Percentiles rank a stretch among this genome's conserved stretches.
Evolutionary conservation across 169 alveolate species (phyloP).

Genomic region (Cryptosporidium parvum): DNA sequence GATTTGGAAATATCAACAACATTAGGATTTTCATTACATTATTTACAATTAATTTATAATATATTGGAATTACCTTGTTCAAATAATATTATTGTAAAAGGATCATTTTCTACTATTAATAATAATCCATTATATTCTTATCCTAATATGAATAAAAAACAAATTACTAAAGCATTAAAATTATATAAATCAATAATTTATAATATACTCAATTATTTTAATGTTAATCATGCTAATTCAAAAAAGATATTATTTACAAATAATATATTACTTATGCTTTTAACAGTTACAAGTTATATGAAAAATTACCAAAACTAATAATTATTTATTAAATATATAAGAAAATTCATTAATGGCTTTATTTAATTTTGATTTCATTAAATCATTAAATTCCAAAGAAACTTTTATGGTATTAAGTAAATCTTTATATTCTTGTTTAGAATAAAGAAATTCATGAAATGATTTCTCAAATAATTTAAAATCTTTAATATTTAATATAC

Average conservation of each 20-base stretch:
- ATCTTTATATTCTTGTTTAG: slow-evolving; percentile 13
- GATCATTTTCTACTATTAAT: slow-evolving; percentile 23
- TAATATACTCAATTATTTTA: slow-evolving; percentile 22
- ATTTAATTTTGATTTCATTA: neutral
- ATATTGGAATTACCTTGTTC: slow-evolving; percentile 11
- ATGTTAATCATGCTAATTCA: neutral
- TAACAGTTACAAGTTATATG: neutral
- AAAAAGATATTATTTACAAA: slow-evolving; percentile 17
- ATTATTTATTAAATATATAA: neutral
- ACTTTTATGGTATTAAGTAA: neutral
- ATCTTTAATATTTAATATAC: neutral
- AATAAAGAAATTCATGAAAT: slow-evolving; percentile 1
- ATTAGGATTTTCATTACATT: slow-evolving; percentile 29
- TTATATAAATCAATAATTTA: slow-evolving; percentile 31
- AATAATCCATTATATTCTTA: slow-evolving; percentile 10
- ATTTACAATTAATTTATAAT: neutral
- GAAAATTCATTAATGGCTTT: slow-evolving; percentile 15
- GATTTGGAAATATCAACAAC: slow-evolving; percentile 15
- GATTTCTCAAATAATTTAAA: slow-evolving; percentile 1
- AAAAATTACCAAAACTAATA: neutral
- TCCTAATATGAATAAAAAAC: slow-evolving; percentile 22
- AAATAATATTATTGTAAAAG: neutral
- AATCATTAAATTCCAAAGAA: slow-evolving; percentile 4
- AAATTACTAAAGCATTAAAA: slow-evolving; percentile 8
- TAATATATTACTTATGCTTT: slow-evolving; percentile 10